phyloP scores from a whole-genome alignment of 176 grass and related monocot genomes.

The Avena atlantica region DNA sequence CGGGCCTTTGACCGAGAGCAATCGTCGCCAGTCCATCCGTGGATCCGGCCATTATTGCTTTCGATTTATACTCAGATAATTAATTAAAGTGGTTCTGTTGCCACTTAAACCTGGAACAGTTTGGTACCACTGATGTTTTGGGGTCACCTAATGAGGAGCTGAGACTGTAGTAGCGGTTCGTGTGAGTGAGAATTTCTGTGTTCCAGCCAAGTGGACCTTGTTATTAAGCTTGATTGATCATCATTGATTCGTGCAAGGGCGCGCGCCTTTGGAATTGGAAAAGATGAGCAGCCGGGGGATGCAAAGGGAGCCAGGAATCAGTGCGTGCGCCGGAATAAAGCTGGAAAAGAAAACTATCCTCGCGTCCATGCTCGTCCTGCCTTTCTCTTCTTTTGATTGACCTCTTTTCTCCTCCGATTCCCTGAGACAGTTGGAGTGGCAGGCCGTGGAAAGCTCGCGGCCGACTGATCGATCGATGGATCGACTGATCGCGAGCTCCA shows the following conservation, averaged over 20 bases:
- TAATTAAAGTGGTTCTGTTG: background rate
- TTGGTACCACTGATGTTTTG: background rate
- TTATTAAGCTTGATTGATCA: no score
- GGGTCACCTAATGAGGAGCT: background rate
- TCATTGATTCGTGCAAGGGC: no score
- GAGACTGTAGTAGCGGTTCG: background rate
- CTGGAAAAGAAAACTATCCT: slow-evolving; percentile 43
- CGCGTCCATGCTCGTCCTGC: background rate
- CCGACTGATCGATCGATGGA: background rate
- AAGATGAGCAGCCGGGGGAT: no score
- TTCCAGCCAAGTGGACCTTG: background rate
- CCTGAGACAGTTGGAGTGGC: background rate
- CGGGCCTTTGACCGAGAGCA: slow-evolving; percentile 35
- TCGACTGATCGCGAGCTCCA: background rate
- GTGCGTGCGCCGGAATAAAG: slow-evolving; percentile 54
- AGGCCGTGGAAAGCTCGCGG: slow-evolving; percentile 10
- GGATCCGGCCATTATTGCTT: background rate
- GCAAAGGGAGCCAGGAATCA: background rate
- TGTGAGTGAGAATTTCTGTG: background rate
- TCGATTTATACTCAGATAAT: background rate
- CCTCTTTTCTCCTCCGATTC: slow-evolving; percentile 16
- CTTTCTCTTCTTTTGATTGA: slow-evolving; percentile 35
- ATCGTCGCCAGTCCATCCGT: background rate
- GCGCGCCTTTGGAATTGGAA: no score
- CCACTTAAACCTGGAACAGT: slow-evolving; percentile 20